Evolutionary conservation across 148 eudicot genomes (phyloP), one percentile per base, ranked within the genome.

Genomic region (Rhododendron vialii): DNA sequence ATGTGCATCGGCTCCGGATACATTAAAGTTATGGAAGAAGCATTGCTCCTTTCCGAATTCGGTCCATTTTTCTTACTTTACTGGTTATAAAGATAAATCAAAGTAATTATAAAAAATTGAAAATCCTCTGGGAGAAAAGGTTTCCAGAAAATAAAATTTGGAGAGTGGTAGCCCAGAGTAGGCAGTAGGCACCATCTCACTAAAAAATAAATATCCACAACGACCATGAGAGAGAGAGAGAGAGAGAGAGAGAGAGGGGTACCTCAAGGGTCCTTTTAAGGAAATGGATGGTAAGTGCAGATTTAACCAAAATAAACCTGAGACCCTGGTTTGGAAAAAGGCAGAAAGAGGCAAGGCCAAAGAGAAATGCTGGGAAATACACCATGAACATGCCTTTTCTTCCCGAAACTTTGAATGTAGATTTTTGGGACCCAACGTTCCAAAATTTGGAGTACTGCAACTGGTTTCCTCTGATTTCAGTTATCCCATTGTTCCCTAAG

Each of bases 391-490:
- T 87, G 11, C 91, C 91, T 7, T 18, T 82, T 75, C 71, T 87
- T 30, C 24, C 26, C 17, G 81, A 78, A 4, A 78, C 41, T 9
- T 78, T 78, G 81, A 30, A 3, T 0, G 81, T 43, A 8, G 51
- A 43, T n/a, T 78, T 35, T 20, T 43, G n/a, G 17, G 4, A 18
- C 20, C 82, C 81, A 22, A 76, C 18, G 8, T 88, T 88, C 86
- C 84, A 78, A 28, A 91, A 88, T 55, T 91, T 91, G 17, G 93
- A 91, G 61, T 91, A 91, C 74, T 89, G 86, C 88, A 91, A 55
- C 74, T 89, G 84, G 61, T 89, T 89, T 14, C 93, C 93, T 47
- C 55, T 89, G 2, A 78, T 55, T 65, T 91, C 93, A 80, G 41
- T 53, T 50, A 78, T 38, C 38, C 92, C 92, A 0, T 80, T 86